phyloP scores from a whole-genome alignment of 768 basidiomycete species.

The Suillus subaureus region DNA sequence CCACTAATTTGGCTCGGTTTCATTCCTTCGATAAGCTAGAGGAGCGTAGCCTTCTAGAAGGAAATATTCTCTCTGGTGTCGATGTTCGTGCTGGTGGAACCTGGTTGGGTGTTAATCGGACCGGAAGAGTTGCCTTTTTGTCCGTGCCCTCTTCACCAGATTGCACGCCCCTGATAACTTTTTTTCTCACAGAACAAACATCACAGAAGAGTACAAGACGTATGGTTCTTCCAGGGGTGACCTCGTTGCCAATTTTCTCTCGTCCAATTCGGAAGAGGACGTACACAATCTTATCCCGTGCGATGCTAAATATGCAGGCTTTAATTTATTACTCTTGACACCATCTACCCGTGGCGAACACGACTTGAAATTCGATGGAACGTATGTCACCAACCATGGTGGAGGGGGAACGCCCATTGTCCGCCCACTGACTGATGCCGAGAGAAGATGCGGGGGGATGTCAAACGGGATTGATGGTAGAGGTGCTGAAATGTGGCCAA shows the following conservation, averaged over 20 bases:
- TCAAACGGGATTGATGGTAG: conserved; percentile 77
- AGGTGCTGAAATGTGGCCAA: conserved; percentile 70
- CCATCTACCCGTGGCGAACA: conserved; percentile 27
- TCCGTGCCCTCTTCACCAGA: conserved; percentile 40
- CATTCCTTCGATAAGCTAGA: conserved; percentile 57
- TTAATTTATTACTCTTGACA: conserved; percentile 75
- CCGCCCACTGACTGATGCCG: conserved; percentile 52
- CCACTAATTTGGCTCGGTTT: conserved; percentile 65
- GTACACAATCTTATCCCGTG: conserved; percentile 47
- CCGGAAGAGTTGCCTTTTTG: conserved; percentile 73
- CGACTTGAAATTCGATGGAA: conserved; percentile 50
- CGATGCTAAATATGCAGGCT: conserved; percentile 69
- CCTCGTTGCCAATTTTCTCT: conserved; percentile 68
- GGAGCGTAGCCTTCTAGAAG: conserved; percentile 20
- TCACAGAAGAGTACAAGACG: conserved; percentile 58
- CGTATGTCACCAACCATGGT: conserved; percentile 70
- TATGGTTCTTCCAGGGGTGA: conserved; percentile 67
- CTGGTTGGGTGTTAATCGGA: conserved; percentile 74
- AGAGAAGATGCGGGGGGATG: conserved; percentile 58
- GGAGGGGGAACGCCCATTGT: conserved; percentile 60
- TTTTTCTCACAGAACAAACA: conserved; percentile 68
- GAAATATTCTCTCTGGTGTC: conserved; percentile 68
- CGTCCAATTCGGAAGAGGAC: conserved; percentile 53
- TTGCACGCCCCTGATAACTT: conserved; percentile 9
- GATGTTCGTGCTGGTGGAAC: conserved; percentile 77